A percentile compares a stretch with the other conserved stretches of the same genome.
These are phyloP conservation scores for Magnusiomyces tetraspermus DNA, from an alignment of 1,139 yeast genomes.

Conservation along the genomic window DNA sequence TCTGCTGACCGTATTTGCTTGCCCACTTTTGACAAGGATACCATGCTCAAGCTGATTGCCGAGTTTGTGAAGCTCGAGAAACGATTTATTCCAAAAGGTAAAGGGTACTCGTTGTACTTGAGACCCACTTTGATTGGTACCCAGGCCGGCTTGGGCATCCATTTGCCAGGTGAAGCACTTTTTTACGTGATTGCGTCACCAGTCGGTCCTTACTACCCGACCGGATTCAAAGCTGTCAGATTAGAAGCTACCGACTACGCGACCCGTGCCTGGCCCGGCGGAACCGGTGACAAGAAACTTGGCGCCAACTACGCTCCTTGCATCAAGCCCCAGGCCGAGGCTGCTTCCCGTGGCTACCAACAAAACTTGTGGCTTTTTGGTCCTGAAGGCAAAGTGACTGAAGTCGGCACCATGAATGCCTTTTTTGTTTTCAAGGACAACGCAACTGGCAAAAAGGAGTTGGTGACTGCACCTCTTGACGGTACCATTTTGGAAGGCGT, in stretches of 20 bases:
- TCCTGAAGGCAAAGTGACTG: slow-evolving; percentile 79
- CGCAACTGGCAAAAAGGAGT: slow-evolving; percentile 72
- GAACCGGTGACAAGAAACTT: slow-evolving; percentile 88
- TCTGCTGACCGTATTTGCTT: slow-evolving; percentile 81
- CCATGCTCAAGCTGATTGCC: slow-evolving; percentile 62
- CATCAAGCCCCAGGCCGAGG: slow-evolving; percentile 76
- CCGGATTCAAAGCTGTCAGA: slow-evolving; percentile 89
- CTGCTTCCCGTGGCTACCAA: slow-evolving; percentile 81
- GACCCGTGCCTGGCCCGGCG: slow-evolving; percentile 99
- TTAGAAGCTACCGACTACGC: slow-evolving; percentile 87
- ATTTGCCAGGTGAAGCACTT: slow-evolving; percentile 68
- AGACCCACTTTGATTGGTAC: slow-evolving; percentile 96
- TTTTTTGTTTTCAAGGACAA: slow-evolving; percentile 70
- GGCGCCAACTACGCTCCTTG: slow-evolving; percentile 98
- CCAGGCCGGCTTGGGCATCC: slow-evolving; percentile 74
- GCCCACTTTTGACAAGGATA: slow-evolving; percentile 74
- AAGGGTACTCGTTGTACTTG: slow-evolving; percentile 83
- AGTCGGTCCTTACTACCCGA: slow-evolving; percentile 80
- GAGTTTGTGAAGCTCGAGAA: slow-evolving; percentile 66
- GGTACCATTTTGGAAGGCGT: slow-evolving; percentile 97
- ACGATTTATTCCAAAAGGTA: slow-evolving; percentile 68
- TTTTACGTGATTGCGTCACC: slow-evolving; percentile 78
- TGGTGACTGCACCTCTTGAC: slow-evolving; percentile 92
- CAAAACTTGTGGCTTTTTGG: slow-evolving; percentile 97
- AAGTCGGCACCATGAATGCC: slow-evolving; percentile 96